These are phyloP conservation scores for Nidularia sp. DNA, from an alignment of 768 basidiomycete genomes.

Conservation along the genomic window DNA sequence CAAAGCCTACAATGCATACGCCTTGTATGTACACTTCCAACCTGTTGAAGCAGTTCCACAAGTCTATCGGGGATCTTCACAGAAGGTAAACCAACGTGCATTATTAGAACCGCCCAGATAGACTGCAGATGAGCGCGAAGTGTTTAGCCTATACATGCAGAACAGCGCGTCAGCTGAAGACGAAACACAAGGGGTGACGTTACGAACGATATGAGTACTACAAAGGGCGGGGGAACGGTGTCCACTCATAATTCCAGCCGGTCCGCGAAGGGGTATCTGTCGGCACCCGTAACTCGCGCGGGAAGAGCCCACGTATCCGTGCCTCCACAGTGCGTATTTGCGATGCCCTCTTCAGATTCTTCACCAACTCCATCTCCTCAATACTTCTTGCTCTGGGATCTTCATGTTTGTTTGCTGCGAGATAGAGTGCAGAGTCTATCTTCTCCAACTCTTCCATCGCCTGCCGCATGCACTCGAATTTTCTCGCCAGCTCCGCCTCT, in stretches of 20 bases:
- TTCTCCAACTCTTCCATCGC: slow-evolving; percentile 81
- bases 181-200: background rate
- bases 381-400: slow-evolving; percentile 64
- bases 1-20: no score
- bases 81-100: no score
- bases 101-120: no score
- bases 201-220: slow-evolving; percentile 12
- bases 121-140: no score
- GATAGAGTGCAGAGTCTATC: slow-evolving; percentile 55
- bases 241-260: slow-evolving; percentile 90
- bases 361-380: slow-evolving; percentile 55
- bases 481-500: slow-evolving; percentile 65
- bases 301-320: slow-evolving; percentile 77
- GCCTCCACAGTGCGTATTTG: slow-evolving; percentile 75
- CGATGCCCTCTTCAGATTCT: slow-evolving; percentile 50
- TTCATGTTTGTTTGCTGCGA: slow-evolving; percentile 70
- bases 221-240: slow-evolving; percentile 53
- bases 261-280: slow-evolving; percentile 77
- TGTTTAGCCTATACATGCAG: no score
- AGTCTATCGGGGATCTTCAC: no score
- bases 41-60: no score
- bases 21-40: no score
- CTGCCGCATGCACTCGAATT: slow-evolving; percentile 75
- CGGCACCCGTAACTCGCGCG: slow-evolving; percentile 82
- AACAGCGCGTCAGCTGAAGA: background rate